Evolutionary conservation across 768 basidiomycete genomes (phyloP).

Genomic region (Amanita rimosa): DNA sequence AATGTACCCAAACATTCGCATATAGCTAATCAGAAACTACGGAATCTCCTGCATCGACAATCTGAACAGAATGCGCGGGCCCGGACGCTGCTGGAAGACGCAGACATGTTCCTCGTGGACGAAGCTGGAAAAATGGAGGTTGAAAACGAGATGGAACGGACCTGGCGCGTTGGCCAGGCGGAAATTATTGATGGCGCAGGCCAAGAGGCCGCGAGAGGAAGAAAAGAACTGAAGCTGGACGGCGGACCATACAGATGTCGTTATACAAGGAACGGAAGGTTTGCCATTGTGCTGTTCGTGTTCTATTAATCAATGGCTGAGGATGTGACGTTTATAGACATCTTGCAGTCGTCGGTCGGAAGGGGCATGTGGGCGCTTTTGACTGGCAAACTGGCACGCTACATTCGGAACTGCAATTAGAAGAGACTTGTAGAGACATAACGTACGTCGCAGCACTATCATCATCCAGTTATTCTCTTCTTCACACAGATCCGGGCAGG

Average conservation of each 20-base stretch:
- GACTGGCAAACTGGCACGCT: constrained; percentile 86
- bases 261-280: constrained; percentile 91
- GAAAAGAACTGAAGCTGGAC: constrained; percentile 73
- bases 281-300: not conserved
- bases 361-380: constrained; percentile 86
- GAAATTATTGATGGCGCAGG: constrained; percentile 63
- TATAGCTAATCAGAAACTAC: constrained; percentile 66
- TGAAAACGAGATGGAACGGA: constrained; percentile 75
- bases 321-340: constrained; percentile 36
- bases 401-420: constrained; percentile 80
- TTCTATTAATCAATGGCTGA: not conserved
- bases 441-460: constrained; percentile 41
- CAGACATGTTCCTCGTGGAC: constrained; percentile 47
- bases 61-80: constrained; percentile 51
- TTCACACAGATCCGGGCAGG: constrained; percentile 21
- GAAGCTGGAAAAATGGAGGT: constrained; percentile 66
- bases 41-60: constrained; percentile 55
- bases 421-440: constrained; percentile 87
- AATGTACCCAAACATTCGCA: constrained; percentile 41
- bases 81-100: constrained; percentile 54
- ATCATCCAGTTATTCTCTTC: not conserved
- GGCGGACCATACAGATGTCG: constrained; percentile 77
- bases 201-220: constrained; percentile 63
- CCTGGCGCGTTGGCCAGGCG: constrained; percentile 79
- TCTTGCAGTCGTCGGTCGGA: constrained; percentile 72